Evolutionary conservation across 768 basidiomycete species (phyloP).

Genomic region (Boletus coccyginus): DNA sequence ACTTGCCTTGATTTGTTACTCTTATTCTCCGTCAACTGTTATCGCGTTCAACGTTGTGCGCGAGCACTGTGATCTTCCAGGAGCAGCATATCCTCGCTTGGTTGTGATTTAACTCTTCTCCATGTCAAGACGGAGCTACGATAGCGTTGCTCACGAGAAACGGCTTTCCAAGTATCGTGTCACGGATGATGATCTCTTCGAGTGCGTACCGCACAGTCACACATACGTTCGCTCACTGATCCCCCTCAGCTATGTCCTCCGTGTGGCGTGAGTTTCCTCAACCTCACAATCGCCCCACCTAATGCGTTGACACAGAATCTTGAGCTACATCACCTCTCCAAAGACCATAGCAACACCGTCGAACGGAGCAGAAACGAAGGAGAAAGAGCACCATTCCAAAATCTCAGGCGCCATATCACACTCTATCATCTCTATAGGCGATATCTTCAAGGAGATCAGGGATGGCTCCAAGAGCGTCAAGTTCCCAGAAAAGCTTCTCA

Average conservation of each 20-base stretch:
- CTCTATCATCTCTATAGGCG: constrained; percentile 60
- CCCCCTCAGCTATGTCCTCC: constrained; percentile 65
- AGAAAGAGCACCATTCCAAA: constrained; percentile 66
- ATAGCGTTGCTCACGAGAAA: constrained; percentile 66
- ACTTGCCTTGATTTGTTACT: constrained; percentile 9
- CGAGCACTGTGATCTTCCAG: constrained; percentile 3
- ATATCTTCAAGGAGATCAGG: constrained; percentile 75
- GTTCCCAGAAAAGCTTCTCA: constrained; percentile 92
- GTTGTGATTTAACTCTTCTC: constrained; percentile 16
- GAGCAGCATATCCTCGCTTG: background rate
- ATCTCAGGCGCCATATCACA: constrained; percentile 59
- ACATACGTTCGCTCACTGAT: constrained; percentile 3
- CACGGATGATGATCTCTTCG: constrained; percentile 82
- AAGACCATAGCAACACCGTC: constrained; percentile 40
- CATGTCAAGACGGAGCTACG: constrained; percentile 76
- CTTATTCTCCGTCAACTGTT: background rate
- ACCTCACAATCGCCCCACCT: constrained; percentile 4
- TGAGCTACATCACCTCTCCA: constrained; percentile 68
- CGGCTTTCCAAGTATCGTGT: constrained; percentile 74
- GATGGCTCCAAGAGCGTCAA: constrained; percentile 84
- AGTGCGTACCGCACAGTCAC: constrained; percentile 46
- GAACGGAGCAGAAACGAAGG: constrained; percentile 41
- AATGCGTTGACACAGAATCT: constrained; percentile 45
- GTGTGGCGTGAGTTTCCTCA: constrained; percentile 67
- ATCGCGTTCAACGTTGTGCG: background rate